Base-by-base conservation (phyloP, 768 basidiomycete species). In the Kwoniella europaea region DNA sequence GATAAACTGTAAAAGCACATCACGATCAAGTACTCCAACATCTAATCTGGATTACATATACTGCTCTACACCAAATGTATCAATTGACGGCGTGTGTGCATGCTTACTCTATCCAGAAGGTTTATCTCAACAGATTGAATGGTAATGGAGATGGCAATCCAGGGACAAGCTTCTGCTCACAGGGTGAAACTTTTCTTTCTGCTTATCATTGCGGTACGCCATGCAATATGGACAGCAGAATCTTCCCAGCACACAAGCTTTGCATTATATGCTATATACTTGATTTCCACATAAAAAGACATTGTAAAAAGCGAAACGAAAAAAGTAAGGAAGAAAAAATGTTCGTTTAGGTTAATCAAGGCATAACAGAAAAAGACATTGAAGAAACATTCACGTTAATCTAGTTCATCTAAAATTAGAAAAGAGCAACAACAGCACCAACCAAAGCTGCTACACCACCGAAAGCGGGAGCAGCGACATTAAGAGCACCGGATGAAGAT, bases 381-480 rank as follows among this genome's bases (percentile, higher is more conserved):
- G 13, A 16, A 60, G 15, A 35, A 27, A 18, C 29, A 60, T 60
- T 18, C 56, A 16, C 56, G 27, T 35, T 18, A 13, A 16, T 68
- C 15, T 53, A 42, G 44, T 52, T 24, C 22, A 7, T 27, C 46
- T n/a, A 41, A 13, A 43, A 22, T 65, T 70, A 70, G 57, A 70
- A 46, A 12, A 70, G 63, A 46, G 68, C 68, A 29, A 68, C 63
- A 27, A 72, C 62, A 35, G 63, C 71, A 60, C 66, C 67, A 56
- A 63, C 71, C 18, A 72, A 27, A 53, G 29, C 71, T 35, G 68
- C 22, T 15, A 72, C 20, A 60, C 71, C 71, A 65, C 67, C 71
- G 63, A 68, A 63, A 64, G 71, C 67, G 46, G 71, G 71, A 52
- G 60, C 71, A n/a, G 54, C 67, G 63, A 72, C 42, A 10, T 64